phyloP scores from a whole-genome alignment of 495 filamentous ascomycete genomes.

The Aspergillus baeticus region DNA sequence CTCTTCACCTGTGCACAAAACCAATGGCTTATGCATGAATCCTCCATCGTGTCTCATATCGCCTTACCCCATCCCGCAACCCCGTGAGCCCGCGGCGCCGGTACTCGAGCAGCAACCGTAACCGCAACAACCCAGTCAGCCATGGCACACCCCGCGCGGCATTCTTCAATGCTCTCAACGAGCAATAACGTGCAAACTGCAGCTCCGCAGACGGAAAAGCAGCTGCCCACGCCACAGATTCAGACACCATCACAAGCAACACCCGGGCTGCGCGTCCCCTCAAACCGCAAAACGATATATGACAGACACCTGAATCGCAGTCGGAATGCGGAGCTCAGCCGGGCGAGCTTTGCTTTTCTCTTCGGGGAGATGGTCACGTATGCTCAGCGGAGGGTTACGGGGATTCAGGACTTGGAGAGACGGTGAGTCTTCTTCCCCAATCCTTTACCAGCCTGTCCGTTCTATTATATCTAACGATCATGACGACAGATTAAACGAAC shows the following conservation, averaged over 20 bases:
- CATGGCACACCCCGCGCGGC: slow-evolving; percentile 39
- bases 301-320: slow-evolving; percentile 90
- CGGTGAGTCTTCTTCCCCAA: slow-evolving; percentile 52
- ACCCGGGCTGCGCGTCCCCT: slow-evolving; percentile 85
- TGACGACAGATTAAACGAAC: slow-evolving; percentile 72
- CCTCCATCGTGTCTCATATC: too few relatives aligned
- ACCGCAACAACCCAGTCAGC: not conserved
- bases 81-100: not conserved
- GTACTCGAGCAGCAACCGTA: not conserved
- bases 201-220: slow-evolving; percentile 25
- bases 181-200: slow-evolving; percentile 30
- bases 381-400: slow-evolving; percentile 84
- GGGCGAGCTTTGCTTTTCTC: slow-evolving; percentile 90
- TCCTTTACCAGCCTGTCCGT: too few relatives aligned
- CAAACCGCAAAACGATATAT: slow-evolving; percentile 96
- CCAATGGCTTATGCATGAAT: too few relatives aligned
- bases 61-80: not conserved
- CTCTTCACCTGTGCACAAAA: not conserved
- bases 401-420: slow-evolving; percentile 90
- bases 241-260: slow-evolving; percentile 34
- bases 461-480: too few relatives aligned
- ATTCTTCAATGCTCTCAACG: slow-evolving; percentile 39
- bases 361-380: slow-evolving; percentile 98
- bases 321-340: slow-evolving; percentile 81
- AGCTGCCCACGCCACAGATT: slow-evolving; percentile 31